Evolutionary conservation across 2,329 filamentous ascomycete species (phyloP).

Genomic region (Aspergillus tamarii): DNA sequence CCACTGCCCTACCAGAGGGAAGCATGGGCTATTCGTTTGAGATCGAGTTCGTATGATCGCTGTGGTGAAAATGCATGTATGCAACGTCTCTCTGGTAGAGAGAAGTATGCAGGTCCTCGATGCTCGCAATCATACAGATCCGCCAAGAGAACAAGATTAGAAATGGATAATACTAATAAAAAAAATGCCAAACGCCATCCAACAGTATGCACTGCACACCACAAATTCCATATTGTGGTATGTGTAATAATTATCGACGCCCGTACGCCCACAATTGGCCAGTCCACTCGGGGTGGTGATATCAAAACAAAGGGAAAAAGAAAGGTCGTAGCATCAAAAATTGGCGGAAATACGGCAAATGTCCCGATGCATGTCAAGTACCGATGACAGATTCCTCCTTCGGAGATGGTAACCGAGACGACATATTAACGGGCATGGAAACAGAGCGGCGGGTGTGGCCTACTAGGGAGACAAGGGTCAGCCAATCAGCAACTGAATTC

Average conservation of each 20-base stretch:
- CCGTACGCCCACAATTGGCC: conserved; percentile 4
- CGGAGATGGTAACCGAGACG: neutral
- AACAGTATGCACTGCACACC: neutral
- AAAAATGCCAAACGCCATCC: conserved; percentile 1
- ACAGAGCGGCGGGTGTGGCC: conserved; percentile 45
- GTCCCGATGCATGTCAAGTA: neutral
- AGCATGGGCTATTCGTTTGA: neutral
- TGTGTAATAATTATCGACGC: conserved; percentile 5
- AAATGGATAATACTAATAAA: neutral
- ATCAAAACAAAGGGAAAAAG: conserved; percentile 2
- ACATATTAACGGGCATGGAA: conserved; percentile 42
- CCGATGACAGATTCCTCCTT: neutral
- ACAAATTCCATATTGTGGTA: neutral
- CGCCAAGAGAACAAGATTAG: neutral
- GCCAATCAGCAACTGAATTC: neutral
- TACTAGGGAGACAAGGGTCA: conserved; percentile 28
- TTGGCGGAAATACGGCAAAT: neutral
- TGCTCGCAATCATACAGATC: neutral
- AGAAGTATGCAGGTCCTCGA: neutral
- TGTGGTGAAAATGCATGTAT: neutral
- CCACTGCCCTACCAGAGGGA: neutral
- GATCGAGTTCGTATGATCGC: neutral
- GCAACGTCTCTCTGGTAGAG: neutral
- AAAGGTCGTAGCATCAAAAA: conserved; percentile 1
- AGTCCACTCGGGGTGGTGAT: neutral